These are phyloP conservation scores for Nasturtium officinale DNA, from an alignment of 345 rosid genomes.

Conservation along the genomic window DNA sequence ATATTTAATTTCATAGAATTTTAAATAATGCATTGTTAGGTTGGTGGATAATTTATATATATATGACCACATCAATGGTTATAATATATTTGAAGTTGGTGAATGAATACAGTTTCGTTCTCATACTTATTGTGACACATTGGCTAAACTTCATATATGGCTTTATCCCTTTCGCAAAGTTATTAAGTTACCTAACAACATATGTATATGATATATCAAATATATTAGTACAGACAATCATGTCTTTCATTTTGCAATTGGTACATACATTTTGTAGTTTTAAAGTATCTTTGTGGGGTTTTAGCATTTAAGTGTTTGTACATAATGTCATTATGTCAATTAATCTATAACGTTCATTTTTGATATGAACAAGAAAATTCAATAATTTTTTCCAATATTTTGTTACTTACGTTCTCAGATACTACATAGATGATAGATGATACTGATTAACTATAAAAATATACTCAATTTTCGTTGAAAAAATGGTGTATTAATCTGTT, in stretches of 20 bases:
- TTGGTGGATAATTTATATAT: constrained; percentile 28
- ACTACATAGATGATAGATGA: no score
- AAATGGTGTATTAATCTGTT: neutral
- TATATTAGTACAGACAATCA: neutral
- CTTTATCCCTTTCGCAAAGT: constrained; percentile 33
- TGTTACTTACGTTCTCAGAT: no score
- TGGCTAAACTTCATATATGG: constrained; percentile 30
- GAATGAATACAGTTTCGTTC: constrained; percentile 10
- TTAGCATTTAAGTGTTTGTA: no score
- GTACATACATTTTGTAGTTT: neutral
- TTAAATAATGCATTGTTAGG: constrained; percentile 22
- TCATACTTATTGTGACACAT: constrained; percentile 26
- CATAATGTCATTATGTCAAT: no score
- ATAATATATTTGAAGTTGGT: no score
- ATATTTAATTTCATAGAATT: neutral
- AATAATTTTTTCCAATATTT: no score
- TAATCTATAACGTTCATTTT: no score
- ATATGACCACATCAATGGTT: no score
- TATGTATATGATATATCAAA: no score
- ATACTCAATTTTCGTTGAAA: neutral
- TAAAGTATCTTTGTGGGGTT: neutral
- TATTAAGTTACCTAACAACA: constrained; percentile 13
- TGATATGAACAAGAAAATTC: no score
- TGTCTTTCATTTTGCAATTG: neutral
- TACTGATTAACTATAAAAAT: neutral